These are phyloP conservation scores for Chloris gayana DNA, from an alignment of 176 grass and related monocot species.

Conservation along the genomic window DNA sequence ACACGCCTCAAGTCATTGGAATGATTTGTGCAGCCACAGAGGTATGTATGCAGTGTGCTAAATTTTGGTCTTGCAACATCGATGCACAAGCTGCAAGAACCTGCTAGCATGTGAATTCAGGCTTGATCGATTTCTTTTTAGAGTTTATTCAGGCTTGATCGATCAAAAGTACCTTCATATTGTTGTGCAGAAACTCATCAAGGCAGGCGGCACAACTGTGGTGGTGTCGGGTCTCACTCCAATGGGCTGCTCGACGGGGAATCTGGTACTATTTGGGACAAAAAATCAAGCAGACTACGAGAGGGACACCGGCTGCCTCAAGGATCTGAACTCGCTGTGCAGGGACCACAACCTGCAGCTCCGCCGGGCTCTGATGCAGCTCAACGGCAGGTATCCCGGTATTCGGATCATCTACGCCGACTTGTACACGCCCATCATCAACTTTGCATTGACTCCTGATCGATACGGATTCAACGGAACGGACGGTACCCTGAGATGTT, in stretches of 20 bases:
- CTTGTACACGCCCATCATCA: conserved; percentile 46
- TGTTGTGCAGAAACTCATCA: conserved; percentile 49
- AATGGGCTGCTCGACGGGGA: conserved; percentile 45
- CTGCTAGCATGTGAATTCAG: no score
- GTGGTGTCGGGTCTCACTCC: conserved; percentile 50
- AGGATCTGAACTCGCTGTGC: conserved; percentile 45
- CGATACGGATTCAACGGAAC: conserved; percentile 41
- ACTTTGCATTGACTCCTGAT: conserved; percentile 33
- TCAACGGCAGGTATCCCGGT: conserved; percentile 29
- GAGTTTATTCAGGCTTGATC: no score
- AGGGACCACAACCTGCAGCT: conserved; percentile 50
- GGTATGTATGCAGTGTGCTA: conserved; percentile 1
- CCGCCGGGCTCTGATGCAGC: not conserved
- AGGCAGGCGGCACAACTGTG: conserved; percentile 46
- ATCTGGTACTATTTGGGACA: conserved; percentile 19
- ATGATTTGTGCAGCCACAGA: conserved; percentile 36
- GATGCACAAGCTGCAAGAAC: no score
- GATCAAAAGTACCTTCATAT: no score
- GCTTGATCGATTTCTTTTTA: no score
- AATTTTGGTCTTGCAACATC: no score
- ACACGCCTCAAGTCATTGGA: conserved; percentile 27
- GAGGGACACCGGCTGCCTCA: conserved; percentile 49
- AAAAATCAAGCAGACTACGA: conserved; percentile 25
- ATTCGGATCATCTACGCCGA: conserved; percentile 48
- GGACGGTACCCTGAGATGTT: conserved; percentile 27